Evolutionary conservation across 2,329 filamentous ascomycete genomes (phyloP).

Genomic region (Aspergillus transmontanensis): DNA sequence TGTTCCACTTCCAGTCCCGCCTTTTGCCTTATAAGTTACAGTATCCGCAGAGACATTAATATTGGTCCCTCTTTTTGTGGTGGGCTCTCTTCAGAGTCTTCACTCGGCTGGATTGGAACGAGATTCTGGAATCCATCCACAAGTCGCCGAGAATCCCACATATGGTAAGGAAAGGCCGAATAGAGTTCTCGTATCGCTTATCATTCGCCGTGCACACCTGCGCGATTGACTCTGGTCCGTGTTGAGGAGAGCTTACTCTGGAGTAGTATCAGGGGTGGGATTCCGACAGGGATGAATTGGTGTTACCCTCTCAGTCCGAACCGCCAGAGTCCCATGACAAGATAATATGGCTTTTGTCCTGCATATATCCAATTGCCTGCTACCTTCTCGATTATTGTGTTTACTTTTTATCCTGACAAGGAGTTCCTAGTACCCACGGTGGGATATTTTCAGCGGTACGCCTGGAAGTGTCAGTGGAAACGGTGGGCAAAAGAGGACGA

Average conservation of each 20-base stretch:
- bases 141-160: neutral
- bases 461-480: neutral
- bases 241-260: neutral
- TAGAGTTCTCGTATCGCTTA: constrained; percentile 4
- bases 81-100: neutral
- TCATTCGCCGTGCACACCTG: neutral
- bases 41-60: neutral
- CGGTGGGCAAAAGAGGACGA: neutral
- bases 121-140: neutral
- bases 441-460: neutral
- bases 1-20: constrained; percentile 4
- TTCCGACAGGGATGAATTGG: neutral
- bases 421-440: neutral
- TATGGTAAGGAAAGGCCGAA: neutral
- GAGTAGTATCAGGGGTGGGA: neutral
- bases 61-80: neutral
- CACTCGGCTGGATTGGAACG: neutral
- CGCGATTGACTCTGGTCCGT: constrained; percentile 3
- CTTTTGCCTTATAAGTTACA: neutral
- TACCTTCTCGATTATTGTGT: neutral
- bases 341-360: neutral
- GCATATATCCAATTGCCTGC: neutral
- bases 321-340: neutral
- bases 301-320: neutral
- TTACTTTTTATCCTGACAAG: no score